Percentiles rank a stretch among this genome's conserved stretches.
Conservation (phyloP, 257 asterid genomes). For the Rubia yunnanensis region DNA sequence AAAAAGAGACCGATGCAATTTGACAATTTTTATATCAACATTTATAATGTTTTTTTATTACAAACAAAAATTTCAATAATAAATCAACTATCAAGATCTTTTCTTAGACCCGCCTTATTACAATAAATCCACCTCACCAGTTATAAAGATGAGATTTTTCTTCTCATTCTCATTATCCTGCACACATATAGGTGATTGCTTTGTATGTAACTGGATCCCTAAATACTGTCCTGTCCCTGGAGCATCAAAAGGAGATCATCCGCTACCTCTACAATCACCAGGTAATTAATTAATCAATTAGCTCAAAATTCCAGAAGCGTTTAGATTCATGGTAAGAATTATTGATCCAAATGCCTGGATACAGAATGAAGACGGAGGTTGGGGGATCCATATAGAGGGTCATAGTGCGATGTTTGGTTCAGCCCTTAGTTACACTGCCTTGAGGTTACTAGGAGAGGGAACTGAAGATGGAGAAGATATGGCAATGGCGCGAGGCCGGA, state of each 20-base stretch:
- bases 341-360: not conserved
- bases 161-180: no score
- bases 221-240: conserved; percentile 14
- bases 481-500: not conserved
- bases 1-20: no score
- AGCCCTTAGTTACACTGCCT: conserved; percentile 18
- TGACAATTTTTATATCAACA: no score
- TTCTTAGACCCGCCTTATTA: no score
- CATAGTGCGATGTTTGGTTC: conserved; percentile 34
- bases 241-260: conserved; percentile 30
- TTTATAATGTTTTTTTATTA: no score
- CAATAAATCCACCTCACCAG: no score
- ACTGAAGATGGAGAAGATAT: not conserved
- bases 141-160: no score
- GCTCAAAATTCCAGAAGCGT: not conserved
- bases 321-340: not conserved
- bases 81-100: no score
- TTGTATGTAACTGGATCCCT: conserved; percentile 23
- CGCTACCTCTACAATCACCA: conserved; percentile 39
- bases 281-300: conserved; percentile 10
- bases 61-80: no score
- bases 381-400: conserved; percentile 41
- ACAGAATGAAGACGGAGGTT: conserved; percentile 48
- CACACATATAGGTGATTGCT: conserved; percentile 19
- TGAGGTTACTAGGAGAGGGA: conserved; percentile 33